Conservation (phyloP, 176 grass and related monocot species). For the Oryza meridionalis region DNA sequence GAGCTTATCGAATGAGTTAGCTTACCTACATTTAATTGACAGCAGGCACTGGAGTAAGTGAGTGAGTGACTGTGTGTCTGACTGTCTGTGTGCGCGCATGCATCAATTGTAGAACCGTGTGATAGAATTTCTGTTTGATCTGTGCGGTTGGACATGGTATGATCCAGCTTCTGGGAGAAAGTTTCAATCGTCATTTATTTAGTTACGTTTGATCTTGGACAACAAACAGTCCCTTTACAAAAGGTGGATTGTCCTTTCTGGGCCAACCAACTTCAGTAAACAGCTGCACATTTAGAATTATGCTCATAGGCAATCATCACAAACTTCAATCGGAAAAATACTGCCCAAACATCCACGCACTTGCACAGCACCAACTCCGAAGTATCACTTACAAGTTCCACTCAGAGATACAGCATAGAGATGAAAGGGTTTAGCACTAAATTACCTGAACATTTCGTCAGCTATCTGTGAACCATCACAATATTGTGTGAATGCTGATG, state of each 20-base stretch:
- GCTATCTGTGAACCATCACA: not conserved
- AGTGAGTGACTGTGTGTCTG: not conserved
- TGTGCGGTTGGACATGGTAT: not conserved
- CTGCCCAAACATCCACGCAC: conserved; percentile 7
- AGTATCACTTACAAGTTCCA: not conserved
- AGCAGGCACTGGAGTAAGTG: not conserved
- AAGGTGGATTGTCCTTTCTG: not conserved
- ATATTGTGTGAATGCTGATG: not conserved
- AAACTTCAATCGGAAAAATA: not conserved
- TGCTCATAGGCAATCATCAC: not conserved
- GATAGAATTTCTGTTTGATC: not conserved
- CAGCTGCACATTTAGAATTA: not conserved
- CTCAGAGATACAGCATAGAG: not conserved
- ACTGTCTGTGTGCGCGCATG: too few relatives aligned
- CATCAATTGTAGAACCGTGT: not conserved
- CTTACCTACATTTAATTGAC: not conserved
- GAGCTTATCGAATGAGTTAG: not conserved
- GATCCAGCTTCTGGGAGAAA: not conserved
- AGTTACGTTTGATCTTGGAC: not conserved
- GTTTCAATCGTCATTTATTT: not conserved
- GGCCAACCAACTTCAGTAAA: conserved; percentile 5
- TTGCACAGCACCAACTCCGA: not conserved
- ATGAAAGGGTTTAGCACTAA: conserved; percentile 16
- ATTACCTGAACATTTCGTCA: not conserved
- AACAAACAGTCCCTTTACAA: not conserved